Conservation (phyloP, 169 alveolate species). For the Plasmodium ovale region DNA sequence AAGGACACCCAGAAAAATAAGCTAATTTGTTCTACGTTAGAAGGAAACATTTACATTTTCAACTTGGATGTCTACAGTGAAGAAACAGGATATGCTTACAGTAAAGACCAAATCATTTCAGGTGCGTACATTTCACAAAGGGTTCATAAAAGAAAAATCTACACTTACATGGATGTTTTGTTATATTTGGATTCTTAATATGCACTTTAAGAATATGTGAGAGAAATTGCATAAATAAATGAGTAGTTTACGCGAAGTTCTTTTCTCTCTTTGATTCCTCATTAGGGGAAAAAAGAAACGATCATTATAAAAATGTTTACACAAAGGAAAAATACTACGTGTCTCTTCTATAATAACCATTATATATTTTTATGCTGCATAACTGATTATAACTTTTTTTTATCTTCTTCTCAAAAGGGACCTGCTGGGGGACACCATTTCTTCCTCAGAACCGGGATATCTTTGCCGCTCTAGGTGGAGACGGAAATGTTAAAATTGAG, state of each 20-base stretch:
- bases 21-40: slow-evolving; percentile 90
- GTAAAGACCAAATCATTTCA: slow-evolving; percentile 81
- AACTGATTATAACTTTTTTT: too few relatives aligned
- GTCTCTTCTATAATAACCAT: too few relatives aligned
- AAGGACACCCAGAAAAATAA: slow-evolving; percentile 92
- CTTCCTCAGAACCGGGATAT: slow-evolving; percentile 94
- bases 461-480: slow-evolving; percentile 91
- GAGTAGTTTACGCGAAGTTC: too few relatives aligned
- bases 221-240: too few relatives aligned
- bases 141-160: not conserved
- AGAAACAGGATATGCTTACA: slow-evolving; percentile 87
- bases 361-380: too few relatives aligned
- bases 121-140: slow-evolving; percentile 23
- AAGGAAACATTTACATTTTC: slow-evolving; percentile 89
- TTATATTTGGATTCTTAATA: too few relatives aligned
- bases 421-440: slow-evolving; percentile 94
- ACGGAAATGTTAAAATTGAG: slow-evolving; percentile 85
- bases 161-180: too few relatives aligned
- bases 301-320: not conserved
- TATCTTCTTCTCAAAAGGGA: slow-evolving; percentile 82
- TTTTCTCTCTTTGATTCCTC: too few relatives aligned
- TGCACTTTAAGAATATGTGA: too few relatives aligned
- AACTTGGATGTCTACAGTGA: slow-evolving; percentile 91
- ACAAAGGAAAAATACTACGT: not conserved
- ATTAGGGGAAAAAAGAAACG: too few relatives aligned